Base-by-base conservation (phyloP, 441 rosid species). In the Adansonia madagascariensis region DNA sequence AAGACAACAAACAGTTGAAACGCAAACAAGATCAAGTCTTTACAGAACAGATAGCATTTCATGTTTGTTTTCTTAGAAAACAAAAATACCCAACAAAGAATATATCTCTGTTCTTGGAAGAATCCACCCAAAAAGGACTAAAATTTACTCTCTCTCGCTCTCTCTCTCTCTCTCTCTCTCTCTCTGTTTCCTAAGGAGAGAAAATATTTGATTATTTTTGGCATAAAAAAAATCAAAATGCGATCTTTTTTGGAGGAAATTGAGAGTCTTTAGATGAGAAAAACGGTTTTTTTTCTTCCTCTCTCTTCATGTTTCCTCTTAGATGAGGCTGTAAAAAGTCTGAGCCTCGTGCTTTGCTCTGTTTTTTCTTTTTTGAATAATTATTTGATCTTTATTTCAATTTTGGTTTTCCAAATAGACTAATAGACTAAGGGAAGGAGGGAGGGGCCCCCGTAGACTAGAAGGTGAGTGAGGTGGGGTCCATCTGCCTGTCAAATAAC, bases 21-120 rank as follows among this genome's bases (percentile, higher is more conserved):
- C 73, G 79, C 68, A 74, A 84, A 78, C 76, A 83, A 75, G 78
- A 77, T 15, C 73, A 80, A 43, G 52, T 44, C 18, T 65, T 78
- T 59, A 12, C 63, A 39, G 24, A 53, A n/a, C n/a, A 82, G 35
- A 31, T 31, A 20, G 61, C 52, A 72, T 81, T 79, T 82, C 86
- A 87, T 82, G 20, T 69, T 77, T 65, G 70, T 24, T 31, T 31
- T 31, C 39, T 74, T 46, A 57, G 76, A 43, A 14, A 49, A 31
- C 39, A 31, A 31, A 31, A 31, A 31, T 31, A 31, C 39, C 39
- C 39, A 12, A 43, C 0, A 20, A 73, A 41, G 69, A 31, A 12
- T 8, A 43, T 76, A 15, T 73, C 71, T 71, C 44, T 65, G 79
- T 73, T 52, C 65, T 78, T 53, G 72, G 20, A 67, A 67, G 6